Conservation (phyloP, 1,284 basidiomycete species). For the Ceratobasidium sp. region DNA sequence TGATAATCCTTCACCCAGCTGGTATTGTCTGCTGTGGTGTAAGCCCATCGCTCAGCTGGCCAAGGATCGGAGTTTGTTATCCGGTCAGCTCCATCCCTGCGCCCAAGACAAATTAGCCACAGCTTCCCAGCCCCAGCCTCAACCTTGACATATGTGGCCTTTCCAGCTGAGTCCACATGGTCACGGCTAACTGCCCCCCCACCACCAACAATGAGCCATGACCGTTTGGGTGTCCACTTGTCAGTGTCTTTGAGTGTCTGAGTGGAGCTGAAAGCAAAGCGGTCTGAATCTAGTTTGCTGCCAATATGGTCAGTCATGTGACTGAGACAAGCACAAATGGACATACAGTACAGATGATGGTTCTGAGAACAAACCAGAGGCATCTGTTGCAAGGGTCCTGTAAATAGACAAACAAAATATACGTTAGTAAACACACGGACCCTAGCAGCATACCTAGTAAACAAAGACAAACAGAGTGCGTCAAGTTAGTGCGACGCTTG, state of each 20-base stretch:
- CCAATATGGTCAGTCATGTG: no score
- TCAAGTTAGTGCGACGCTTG: no score
- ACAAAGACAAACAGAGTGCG: no score
- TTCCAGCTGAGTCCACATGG: constrained; percentile 17
- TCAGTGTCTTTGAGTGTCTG: neutral
- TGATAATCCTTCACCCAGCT: neutral
- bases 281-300: neutral
- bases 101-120: constrained; percentile 4
- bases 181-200: constrained; percentile 6
- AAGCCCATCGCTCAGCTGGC: neutral
- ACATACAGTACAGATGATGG: no score
- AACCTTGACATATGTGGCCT: neutral
- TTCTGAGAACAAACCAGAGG: no score
- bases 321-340: no score
- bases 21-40: neutral
- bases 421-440: no score
- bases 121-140: neutral
- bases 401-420: no score
- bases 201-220: neutral
- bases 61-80: neutral
- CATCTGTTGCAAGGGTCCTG: no score
- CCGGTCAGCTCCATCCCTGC: neutral
- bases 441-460: no score
- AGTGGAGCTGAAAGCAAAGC: neutral
- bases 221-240: neutral